Conservation (phyloP, 2,329 filamentous ascomycete species). For the Akanthomyces muscarius region DNA sequence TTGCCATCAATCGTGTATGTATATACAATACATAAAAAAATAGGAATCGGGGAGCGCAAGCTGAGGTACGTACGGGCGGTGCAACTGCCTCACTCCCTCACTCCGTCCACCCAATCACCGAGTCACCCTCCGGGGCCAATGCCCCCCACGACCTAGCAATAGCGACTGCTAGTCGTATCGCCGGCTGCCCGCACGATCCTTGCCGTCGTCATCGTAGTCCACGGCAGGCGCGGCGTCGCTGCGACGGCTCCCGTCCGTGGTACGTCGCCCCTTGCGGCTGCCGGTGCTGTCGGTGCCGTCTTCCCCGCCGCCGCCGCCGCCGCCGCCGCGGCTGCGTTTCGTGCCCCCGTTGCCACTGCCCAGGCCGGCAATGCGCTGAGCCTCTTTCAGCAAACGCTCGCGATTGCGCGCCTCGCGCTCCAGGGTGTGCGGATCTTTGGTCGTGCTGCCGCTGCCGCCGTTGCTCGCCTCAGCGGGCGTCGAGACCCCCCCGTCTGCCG, state of each 20-base stretch:
- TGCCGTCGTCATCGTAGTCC: slow-evolving; percentile 41
- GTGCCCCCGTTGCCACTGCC: slow-evolving; percentile 42
- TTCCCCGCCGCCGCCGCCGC: slow-evolving; percentile 28
- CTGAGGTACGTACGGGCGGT: too few species aligned
- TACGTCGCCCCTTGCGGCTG: slow-evolving; percentile 36
- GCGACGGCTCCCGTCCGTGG: slow-evolving; percentile 35
- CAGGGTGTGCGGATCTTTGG: slow-evolving; percentile 60
- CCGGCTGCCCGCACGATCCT: neutral
- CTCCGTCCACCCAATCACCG: neutral
- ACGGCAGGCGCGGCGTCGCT: slow-evolving; percentile 40
- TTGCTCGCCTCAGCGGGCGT: slow-evolving; percentile 26
- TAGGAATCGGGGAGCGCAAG: neutral
- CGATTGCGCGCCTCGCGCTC: slow-evolving; percentile 65
- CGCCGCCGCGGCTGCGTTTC: slow-evolving; percentile 48
- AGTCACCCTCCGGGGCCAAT: neutral
- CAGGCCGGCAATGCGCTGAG: slow-evolving; percentile 58
- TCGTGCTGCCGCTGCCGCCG: slow-evolving; percentile 18
- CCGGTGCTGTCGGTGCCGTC: slow-evolving; percentile 33
- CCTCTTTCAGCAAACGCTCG: slow-evolving; percentile 64
- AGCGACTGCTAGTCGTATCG: slow-evolving; percentile 13
- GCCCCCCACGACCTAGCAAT: neutral
- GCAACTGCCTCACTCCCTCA: too few species aligned
- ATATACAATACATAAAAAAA: neutral
- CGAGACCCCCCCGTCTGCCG: slow-evolving; percentile 25
- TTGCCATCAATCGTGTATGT: neutral